Evolutionary conservation across 2,329 filamentous ascomycete genomes (phyloP).

Genomic region (Clonostachys sp.): DNA sequence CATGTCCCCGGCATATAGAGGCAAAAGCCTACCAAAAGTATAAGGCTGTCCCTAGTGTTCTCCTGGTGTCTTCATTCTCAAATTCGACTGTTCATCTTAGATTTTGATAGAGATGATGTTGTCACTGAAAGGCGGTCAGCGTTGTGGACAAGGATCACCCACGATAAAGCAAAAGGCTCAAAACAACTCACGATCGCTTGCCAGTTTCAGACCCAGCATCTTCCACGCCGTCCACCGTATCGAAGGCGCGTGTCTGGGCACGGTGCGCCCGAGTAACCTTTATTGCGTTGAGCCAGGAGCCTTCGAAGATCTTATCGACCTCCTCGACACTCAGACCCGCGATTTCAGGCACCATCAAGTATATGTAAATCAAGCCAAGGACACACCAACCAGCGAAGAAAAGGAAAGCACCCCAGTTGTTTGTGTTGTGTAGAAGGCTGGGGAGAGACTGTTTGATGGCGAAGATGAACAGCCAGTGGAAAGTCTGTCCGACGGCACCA

Average conservation of each 20-base stretch:
- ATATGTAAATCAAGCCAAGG: conserved; percentile 27
- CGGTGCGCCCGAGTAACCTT: conserved; percentile 52
- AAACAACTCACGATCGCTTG: too few relatives aligned
- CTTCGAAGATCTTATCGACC: conserved; percentile 26
- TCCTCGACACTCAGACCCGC: conserved; percentile 29
- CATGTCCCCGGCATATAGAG: too few relatives aligned
- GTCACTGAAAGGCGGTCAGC: too few relatives aligned
- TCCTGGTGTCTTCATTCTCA: too few relatives aligned
- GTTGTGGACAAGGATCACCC: too few relatives aligned
- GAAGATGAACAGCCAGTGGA: conserved; percentile 30
- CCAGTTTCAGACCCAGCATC: too few relatives aligned
- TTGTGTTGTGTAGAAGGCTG: conserved; percentile 5
- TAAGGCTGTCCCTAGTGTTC: too few relatives aligned
- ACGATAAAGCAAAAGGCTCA: too few relatives aligned
- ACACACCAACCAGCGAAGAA: conserved; percentile 33
- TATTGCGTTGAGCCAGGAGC: conserved; percentile 8
- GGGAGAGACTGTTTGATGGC: conserved; percentile 25
- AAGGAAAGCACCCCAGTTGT: conserved; percentile 36
- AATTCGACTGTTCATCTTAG: too few relatives aligned
- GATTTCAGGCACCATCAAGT: conserved; percentile 30
- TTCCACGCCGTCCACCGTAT: conserved; percentile 88
- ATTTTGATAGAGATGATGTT: too few relatives aligned
- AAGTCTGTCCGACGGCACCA: conserved; percentile 23
- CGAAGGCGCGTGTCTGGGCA: conserved; percentile 96
- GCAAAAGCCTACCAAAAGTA: too few relatives aligned